Evolutionary conservation across 192 early-diverging fungal species (phyloP), one percentile per base, ranked within the genome.

Genomic region (Coemansia pectinata): DNA sequence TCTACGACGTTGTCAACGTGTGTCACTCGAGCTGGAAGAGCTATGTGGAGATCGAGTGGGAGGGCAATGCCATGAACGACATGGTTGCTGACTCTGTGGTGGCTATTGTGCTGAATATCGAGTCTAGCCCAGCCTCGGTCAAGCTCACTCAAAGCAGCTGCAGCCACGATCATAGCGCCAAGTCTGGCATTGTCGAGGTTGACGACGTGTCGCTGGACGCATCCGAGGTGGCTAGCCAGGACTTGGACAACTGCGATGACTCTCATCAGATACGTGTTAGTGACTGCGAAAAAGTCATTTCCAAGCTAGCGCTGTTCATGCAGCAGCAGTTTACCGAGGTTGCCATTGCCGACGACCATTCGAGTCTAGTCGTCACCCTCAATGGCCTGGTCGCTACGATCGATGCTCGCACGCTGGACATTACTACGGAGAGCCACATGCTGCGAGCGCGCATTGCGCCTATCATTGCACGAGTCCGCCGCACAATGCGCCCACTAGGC

Each of bases 11-110:
- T 0, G 89, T 98, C 8, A 89, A 89, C 63, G 88, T 98, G 75
- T 85, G 57, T 60, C 87, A 71, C 77, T 84, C 21, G 83, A 89
- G 65, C 86, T 87, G 69, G 78, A 72, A 52, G 70, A 45, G 62
- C 5, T 34, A 67, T 23, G 79, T 96, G 3, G 83, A 90, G 48
- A 75, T 99, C 23, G 95, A 96, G 74, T 99, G 97, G 97, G 87
- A 90, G 36, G 91, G 96, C 53, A 90, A 94, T 74, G 79, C 90
- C 29, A 88, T 96, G 72, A 96, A 94, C 66, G 97, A 99, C 77
- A 95, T 97, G 91, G 89, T 98, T 1, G 96, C 96, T 5, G 97
- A 99, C 66, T 93, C 97, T 41, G 90, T 97, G 5, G 69, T 96
- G 17, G 93, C 94, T 0, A 86, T 97, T 29, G 85, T 97, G 17